Evolutionary conservation across 73 alveolate species (phyloP).

Genomic region (Tetrahymena elliotti): DNA sequence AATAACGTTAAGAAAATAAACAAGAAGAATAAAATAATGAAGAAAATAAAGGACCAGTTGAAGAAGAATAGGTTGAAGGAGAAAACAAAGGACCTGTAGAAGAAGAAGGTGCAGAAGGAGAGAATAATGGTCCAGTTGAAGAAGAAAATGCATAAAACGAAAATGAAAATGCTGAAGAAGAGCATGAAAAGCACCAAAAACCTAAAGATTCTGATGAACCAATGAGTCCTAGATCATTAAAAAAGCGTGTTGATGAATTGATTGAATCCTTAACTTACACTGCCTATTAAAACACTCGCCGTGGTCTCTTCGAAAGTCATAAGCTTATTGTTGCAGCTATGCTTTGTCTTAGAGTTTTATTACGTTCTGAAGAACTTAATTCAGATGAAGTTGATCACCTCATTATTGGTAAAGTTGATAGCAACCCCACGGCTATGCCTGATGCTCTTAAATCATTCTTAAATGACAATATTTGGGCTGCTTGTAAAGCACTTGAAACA

Average conservation of each 20-base stretch:
- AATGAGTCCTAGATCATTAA: slow-evolving; percentile 63
- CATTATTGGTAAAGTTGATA: slow-evolving; percentile 66
- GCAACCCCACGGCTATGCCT: slow-evolving; percentile 65
- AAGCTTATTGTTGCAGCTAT: slow-evolving; percentile 97
- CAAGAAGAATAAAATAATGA: slow-evolving; percentile 41
- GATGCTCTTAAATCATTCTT: slow-evolving; percentile 74
- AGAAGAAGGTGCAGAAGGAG: slow-evolving; percentile 39
- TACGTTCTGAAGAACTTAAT: slow-evolving; percentile 77
- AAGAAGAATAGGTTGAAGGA: slow-evolving; percentile 22
- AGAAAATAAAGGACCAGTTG: slow-evolving; percentile 43
- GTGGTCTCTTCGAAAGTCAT: slow-evolving; percentile 98
- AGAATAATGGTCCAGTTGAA: slow-evolving; percentile 33
- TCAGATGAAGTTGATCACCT: slow-evolving; percentile 71
- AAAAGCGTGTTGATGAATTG: slow-evolving; percentile 60
- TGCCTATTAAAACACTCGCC: slow-evolving; percentile 74
- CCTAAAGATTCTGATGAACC: slow-evolving; percentile 80
- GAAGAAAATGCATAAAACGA: slow-evolving; percentile 25
- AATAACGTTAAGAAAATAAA: slow-evolving; percentile 11
- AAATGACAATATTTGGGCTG: slow-evolving; percentile 72
- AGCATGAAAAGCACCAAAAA: slow-evolving; percentile 78
- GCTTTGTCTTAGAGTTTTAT: slow-evolving; percentile 89
- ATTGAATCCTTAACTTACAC: slow-evolving; percentile 47
- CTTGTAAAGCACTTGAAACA: slow-evolving; percentile 64
- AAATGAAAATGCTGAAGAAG: slow-evolving; percentile 53
- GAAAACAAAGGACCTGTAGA: slow-evolving; percentile 45